phyloP scores from a whole-genome alignment of 2,329 filamentous ascomycete species.

The Clathrospora elynae region DNA sequence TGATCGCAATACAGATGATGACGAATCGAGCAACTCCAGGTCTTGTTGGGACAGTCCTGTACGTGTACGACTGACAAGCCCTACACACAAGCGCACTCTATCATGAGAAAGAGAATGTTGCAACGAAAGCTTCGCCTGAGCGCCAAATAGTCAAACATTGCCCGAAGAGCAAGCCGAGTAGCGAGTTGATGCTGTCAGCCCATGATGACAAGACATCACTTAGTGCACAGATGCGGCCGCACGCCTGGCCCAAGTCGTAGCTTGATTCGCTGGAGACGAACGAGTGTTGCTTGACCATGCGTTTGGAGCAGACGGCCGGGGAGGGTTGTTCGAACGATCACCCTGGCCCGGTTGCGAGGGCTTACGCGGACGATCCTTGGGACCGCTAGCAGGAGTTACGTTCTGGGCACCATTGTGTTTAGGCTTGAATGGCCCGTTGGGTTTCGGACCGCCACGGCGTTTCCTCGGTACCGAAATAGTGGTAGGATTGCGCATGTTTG shows the following conservation, averaged over 20 bases:
- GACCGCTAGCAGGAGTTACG: constrained; percentile 20
- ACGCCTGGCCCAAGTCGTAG: constrained; percentile 34
- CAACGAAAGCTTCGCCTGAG: background rate
- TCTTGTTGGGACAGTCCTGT: constrained; percentile 9
- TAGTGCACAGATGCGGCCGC: constrained; percentile 34
- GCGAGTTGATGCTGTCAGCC: background rate
- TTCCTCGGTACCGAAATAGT: constrained; percentile 38
- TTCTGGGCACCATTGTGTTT: constrained; percentile 33
- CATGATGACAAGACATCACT: constrained; percentile 1
- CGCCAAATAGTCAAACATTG: background rate
- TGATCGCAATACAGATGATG: constrained; percentile 20
- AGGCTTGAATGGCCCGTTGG: constrained; percentile 27
- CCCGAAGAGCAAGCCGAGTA: background rate
- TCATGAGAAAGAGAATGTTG: constrained; percentile 10
- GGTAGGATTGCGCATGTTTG: constrained; percentile 33
- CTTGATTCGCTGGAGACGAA: constrained; percentile 22
- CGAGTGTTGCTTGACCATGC: constrained; percentile 35
- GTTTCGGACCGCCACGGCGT: constrained; percentile 26
- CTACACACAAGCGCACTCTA: background rate
- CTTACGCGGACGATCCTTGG: constrained; percentile 40
- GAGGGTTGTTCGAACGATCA: constrained; percentile 29
- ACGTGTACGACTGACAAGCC: constrained; percentile 6
- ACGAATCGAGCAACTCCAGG: constrained; percentile 16
- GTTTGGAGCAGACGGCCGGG: constrained; percentile 33
- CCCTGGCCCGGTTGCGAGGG: constrained; percentile 38